phyloP scores from a whole-genome alignment of 768 basidiomycete genomes.

The Calocybe indica region DNA sequence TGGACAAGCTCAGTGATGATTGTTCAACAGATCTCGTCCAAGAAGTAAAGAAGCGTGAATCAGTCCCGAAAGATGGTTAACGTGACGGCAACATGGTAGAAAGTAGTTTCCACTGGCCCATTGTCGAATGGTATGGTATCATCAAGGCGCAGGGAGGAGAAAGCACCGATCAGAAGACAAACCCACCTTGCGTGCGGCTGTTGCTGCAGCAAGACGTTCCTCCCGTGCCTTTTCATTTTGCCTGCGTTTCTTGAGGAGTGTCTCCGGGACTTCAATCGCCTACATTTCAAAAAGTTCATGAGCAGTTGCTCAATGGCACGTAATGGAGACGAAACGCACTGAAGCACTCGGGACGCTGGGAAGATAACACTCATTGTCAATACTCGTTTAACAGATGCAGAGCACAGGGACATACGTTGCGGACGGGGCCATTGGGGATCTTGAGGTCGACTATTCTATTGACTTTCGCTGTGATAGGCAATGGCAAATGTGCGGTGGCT shows the following conservation, averaged over 20 bases:
- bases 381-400: background rate
- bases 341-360: slow-evolving; percentile 51
- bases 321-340: slow-evolving; percentile 28
- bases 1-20: slow-evolving; percentile 4
- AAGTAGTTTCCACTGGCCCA: slow-evolving; percentile 65
- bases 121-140: slow-evolving; percentile 70
- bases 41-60: slow-evolving; percentile 12
- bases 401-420: slow-evolving; percentile 42
- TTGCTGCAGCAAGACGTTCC: slow-evolving; percentile 81
- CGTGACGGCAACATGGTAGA: slow-evolving; percentile 73
- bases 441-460: slow-evolving; percentile 38
- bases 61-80: slow-evolving; percentile 97
- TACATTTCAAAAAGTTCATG: slow-evolving; percentile 23
- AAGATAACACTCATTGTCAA: slow-evolving; percentile 9
- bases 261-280: slow-evolving; percentile 98
- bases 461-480: slow-evolving; percentile 12
- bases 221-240: slow-evolving; percentile 95
- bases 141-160: slow-evolving; percentile 49
- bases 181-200: slow-evolving; percentile 84
- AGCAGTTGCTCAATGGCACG: background rate
- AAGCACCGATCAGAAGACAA: slow-evolving; percentile 6
- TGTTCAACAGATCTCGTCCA: background rate
- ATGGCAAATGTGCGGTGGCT: slow-evolving; percentile 26
- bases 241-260: slow-evolving; percentile 99
- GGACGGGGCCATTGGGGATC: slow-evolving; percentile 48